phyloP scores from a whole-genome alignment of 1,284 basidiomycete species.

The Cryptococcus sp. region DNA sequence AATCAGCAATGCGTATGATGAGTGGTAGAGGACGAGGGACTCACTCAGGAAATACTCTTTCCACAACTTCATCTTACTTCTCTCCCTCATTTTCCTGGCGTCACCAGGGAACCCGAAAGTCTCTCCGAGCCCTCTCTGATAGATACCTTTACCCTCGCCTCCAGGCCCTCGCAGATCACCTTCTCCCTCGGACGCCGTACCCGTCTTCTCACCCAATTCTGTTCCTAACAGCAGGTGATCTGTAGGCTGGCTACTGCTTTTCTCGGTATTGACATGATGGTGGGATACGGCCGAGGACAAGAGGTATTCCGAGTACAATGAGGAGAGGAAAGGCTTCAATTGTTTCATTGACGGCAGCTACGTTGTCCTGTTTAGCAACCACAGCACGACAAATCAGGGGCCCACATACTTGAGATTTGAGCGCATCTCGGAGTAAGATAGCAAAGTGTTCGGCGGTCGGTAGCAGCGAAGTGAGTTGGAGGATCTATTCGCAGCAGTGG shows the following conservation, averaged over 20 bases:
- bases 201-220: conserved; percentile 26
- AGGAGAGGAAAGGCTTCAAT: conserved; percentile 86
- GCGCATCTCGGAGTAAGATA: conserved; percentile 78
- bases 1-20: neutral
- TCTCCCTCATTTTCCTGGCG: conserved; percentile 91
- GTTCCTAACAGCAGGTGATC: conserved; percentile 33
- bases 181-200: conserved; percentile 54
- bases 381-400: neutral
- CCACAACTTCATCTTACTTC: conserved; percentile 98
- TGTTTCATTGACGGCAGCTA: conserved; percentile 89
- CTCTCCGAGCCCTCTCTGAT: conserved; percentile 82
- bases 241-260: conserved; percentile 48
- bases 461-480: conserved; percentile 93
- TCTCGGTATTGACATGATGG: neutral
- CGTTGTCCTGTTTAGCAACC: no score
- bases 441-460: conserved; percentile 96
- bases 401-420: conserved; percentile 70
- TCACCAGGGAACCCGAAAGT: conserved; percentile 91
- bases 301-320: conserved; percentile 93
- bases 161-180: conserved; percentile 57
- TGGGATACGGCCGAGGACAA: conserved; percentile 49
- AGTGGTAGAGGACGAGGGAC: conserved; percentile 24
- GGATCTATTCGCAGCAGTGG: conserved; percentile 62
- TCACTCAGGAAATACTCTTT: conserved; percentile 78
- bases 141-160: conserved; percentile 57